Percentiles rank a stretch among this genome's conserved stretches.
These are phyloP conservation scores for Xylaria multiplex DNA, from an alignment of 2,329 filamentous ascomycete species.

Conservation along the genomic window DNA sequence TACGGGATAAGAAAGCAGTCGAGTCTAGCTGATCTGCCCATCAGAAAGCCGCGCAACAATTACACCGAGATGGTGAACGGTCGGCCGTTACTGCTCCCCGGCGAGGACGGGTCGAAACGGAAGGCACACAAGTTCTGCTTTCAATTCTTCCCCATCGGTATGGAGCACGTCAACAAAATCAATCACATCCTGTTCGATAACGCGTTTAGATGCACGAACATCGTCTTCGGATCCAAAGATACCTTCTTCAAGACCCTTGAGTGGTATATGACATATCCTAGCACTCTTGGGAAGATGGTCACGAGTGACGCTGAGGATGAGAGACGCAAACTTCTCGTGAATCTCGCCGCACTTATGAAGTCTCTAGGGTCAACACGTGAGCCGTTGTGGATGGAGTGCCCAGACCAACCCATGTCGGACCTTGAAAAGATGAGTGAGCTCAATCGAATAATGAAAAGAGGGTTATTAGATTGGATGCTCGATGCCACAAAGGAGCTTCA, in stretches of 20 bases:
- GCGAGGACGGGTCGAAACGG: slow-evolving; percentile 30
- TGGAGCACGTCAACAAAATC: slow-evolving; percentile 47
- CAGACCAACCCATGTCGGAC: neutral
- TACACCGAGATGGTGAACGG: slow-evolving; percentile 43
- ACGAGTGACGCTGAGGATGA: slow-evolving; percentile 26
- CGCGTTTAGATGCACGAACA: slow-evolving; percentile 36
- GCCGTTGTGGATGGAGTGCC: slow-evolving; percentile 31
- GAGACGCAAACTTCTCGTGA: slow-evolving; percentile 26
- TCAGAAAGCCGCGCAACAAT: slow-evolving; percentile 44
- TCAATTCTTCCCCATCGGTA: slow-evolving; percentile 43
- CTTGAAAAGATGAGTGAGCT: slow-evolving; percentile 20
- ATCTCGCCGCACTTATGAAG: slow-evolving; percentile 31
- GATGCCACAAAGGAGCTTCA: slow-evolving; percentile 6
- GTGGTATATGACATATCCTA: slow-evolving; percentile 40
- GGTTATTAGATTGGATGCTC: slow-evolving; percentile 22
- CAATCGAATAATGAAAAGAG: neutral
- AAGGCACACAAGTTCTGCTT: slow-evolving; percentile 47
- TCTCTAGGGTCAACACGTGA: slow-evolving; percentile 34
- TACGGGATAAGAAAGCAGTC: slow-evolving; percentile 35
- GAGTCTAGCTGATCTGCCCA: slow-evolving; percentile 44
- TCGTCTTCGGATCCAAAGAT: slow-evolving; percentile 44
- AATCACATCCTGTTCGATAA: slow-evolving; percentile 49
- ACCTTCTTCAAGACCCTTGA: slow-evolving; percentile 42
- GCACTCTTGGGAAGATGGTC: slow-evolving; percentile 31
- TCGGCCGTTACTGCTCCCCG: slow-evolving; percentile 20